phyloP scores from a whole-genome alignment of 495 filamentous ascomycete genomes.

The Xylaria cubensis region DNA sequence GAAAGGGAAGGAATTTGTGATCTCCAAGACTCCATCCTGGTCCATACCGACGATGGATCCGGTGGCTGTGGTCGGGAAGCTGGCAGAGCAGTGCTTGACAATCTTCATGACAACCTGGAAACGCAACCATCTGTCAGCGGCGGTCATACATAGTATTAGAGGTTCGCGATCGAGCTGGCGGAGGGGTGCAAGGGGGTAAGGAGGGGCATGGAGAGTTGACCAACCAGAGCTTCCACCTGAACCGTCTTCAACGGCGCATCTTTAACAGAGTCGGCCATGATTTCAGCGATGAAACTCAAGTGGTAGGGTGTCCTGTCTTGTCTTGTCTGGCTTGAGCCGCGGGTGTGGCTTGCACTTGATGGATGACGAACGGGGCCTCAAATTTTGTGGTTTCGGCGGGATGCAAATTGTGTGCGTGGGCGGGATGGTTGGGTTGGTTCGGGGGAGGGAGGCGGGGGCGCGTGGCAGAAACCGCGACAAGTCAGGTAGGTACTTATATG shows the following conservation, averaged over 20 bases:
- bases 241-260: slow-evolving; percentile 75
- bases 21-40: slow-evolving; percentile 76
- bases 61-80: slow-evolving; percentile 88
- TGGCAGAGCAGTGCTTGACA: slow-evolving; percentile 86
- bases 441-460: slow-evolving; percentile 22
- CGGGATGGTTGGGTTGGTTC: not conserved
- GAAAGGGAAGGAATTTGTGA: slow-evolving; percentile 96
- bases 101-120: slow-evolving; percentile 93
- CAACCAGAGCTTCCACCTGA: slow-evolving; percentile 84
- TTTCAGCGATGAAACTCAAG: slow-evolving; percentile 25
- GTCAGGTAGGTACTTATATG: not conserved
- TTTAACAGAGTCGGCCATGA: slow-evolving; percentile 57
- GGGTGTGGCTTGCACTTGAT: slow-evolving; percentile 22
- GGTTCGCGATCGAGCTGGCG: slow-evolving; percentile 28
- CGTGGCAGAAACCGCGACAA: slow-evolving; percentile 25
- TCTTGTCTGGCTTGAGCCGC: slow-evolving; percentile 17
- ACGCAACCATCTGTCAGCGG: slow-evolving; percentile 22
- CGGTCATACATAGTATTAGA: slow-evolving; percentile 24
- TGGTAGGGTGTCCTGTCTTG: slow-evolving; percentile 3
- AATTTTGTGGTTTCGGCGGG: slow-evolving; percentile 34
- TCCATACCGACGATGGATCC: slow-evolving; percentile 95
- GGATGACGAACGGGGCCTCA: slow-evolving; percentile 27
- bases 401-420: slow-evolving; percentile 44
- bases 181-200: slow-evolving; percentile 9
- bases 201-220: slow-evolving; percentile 35